A percentile compares a stretch with the other conserved stretches of the same genome.
These are phyloP conservation scores for Ustilaginoidea virens DNA, from an alignment of 2,329 filamentous ascomycete genomes.

Conservation along the genomic window DNA sequence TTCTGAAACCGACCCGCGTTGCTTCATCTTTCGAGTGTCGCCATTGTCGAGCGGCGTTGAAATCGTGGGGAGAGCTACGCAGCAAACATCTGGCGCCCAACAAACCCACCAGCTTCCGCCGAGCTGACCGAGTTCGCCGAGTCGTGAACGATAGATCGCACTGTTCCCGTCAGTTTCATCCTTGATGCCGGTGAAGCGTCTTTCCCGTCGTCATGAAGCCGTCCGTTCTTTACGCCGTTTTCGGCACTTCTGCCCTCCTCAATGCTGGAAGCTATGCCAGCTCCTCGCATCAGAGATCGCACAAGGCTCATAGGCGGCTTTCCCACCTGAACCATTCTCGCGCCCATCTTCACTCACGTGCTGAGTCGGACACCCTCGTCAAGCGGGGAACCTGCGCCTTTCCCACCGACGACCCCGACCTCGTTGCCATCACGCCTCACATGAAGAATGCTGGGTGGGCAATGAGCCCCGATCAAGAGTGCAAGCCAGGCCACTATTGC, in stretches of 20 bases:
- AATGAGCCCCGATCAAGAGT: constrained; percentile 60
- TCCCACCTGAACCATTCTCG: constrained; percentile 15
- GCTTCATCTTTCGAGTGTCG: constrained; percentile 1
- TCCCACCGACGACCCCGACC: constrained; percentile 43
- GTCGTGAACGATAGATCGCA: too few species aligned
- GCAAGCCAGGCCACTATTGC: constrained; percentile 52
- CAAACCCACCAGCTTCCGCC: too few species aligned
- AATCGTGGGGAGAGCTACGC: too few species aligned
- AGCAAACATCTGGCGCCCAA: constrained; percentile 1
- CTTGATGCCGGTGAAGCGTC: too few species aligned
- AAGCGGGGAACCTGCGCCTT: constrained; percentile 49
- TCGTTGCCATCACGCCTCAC: constrained; percentile 52
- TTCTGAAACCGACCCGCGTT: not conserved
- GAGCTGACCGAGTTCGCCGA: too few species aligned
- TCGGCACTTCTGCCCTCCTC: constrained; percentile 32
- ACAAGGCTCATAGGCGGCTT: constrained; percentile 23
- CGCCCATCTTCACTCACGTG: constrained; percentile 8
- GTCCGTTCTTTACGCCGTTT: constrained; percentile 30
- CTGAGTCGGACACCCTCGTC: constrained; percentile 18
- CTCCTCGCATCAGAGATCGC: constrained; percentile 18
- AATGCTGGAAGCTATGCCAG: constrained; percentile 20
- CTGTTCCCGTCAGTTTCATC: too few species aligned
- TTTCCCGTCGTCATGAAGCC: constrained; percentile 31
- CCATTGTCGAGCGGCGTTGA: constrained; percentile 1
- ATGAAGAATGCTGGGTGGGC: constrained; percentile 60